These are phyloP conservation scores for Coemansia sp. DNA, from an alignment of 192 early-diverging fungal genomes.

Conservation along the genomic window DNA sequence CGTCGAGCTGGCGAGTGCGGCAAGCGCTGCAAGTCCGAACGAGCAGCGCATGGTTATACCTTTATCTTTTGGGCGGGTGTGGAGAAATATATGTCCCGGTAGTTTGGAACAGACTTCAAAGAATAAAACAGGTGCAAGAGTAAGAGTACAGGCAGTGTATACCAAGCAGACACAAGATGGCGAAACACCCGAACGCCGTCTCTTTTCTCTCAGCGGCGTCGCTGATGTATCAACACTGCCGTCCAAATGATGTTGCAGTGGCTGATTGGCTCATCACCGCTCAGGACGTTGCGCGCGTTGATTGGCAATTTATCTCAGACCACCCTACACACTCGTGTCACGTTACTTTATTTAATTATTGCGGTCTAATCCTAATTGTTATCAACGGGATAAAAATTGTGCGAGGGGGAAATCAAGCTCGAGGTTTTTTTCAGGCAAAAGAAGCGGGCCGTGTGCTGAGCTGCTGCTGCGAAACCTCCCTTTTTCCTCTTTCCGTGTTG, in stretches of 20 bases:
- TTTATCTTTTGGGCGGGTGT: background rate
- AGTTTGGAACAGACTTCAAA: background rate
- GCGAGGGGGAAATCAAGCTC: background rate
- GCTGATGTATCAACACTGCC: background rate
- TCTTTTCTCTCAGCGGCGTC: background rate
- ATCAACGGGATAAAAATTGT: background rate
- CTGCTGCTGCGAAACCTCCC: background rate
- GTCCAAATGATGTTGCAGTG: conserved; percentile 1
- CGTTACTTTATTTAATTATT: background rate
- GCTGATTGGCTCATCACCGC: conserved; percentile 2
- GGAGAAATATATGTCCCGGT: background rate
- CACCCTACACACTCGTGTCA: conserved; percentile 1
- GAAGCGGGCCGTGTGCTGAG: too few species aligned
- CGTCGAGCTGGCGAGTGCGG: conserved; percentile 41
- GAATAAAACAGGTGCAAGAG: background rate
- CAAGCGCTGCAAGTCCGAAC: conserved; percentile 43
- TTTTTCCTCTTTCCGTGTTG: conserved; percentile 1
- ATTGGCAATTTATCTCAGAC: background rate
- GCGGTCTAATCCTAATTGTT: background rate
- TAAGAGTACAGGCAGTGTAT: background rate
- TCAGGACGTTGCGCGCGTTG: conserved; percentile 1
- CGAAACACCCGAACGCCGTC: too few species aligned
- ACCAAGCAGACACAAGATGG: too few species aligned
- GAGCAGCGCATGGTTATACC: conserved; percentile 41
- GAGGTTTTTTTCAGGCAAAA: too few species aligned